Evolutionary conservation across 495 filamentous ascomycete genomes (phyloP), one percentile per base, ranked within the genome.

Genomic region (Friedmanniomyces simplex): DNA sequence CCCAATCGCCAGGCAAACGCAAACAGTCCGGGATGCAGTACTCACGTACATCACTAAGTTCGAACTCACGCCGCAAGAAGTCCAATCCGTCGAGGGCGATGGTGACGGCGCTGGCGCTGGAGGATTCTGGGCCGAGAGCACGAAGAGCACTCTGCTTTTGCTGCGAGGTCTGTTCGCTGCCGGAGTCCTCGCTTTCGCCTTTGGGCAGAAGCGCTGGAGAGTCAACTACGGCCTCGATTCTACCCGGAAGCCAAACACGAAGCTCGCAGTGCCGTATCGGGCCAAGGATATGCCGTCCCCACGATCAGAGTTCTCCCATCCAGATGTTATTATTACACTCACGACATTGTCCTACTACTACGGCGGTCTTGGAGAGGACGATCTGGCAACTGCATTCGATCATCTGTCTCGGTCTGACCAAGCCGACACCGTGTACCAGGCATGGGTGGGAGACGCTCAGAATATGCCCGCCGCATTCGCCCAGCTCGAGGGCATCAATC

Each of bases 271-370:
- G 0, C 87, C 87, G 0, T 91, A 79, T 55, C 72, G 79, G n/a
- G 80, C 81, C 1, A 91, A 89, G 59, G 85, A 84, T 50, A 77
- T 63, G 21, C 85, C 84, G 1, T 72, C 83, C 0, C 69, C 74
- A 0, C 73, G 79, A 2, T 79, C 86, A 0, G 86, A 90, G 60
- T 89, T 85, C 67, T 82, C 84, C 36, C 85, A 91, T 59, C 85
- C 85, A 0, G 86, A 91, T 64, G 79, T 83, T 0, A 73, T 77
- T 32, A 83, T 89, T 21, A 55, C 82, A 6, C 63, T 91, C n/a
- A 88, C 87, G 0, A 84, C 72, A 24, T 67, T 89, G 2, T 78
- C 73, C 34, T 89, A 86, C 64, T 89, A 89, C 62, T 86, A 88
- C 54, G 67, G 69, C 0, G 85, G 86, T 1, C 73, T 91, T 0